phyloP scores from a whole-genome alignment of 2,329 filamentous ascomycete genomes.

The Neofusicoccum parvum region DNA sequence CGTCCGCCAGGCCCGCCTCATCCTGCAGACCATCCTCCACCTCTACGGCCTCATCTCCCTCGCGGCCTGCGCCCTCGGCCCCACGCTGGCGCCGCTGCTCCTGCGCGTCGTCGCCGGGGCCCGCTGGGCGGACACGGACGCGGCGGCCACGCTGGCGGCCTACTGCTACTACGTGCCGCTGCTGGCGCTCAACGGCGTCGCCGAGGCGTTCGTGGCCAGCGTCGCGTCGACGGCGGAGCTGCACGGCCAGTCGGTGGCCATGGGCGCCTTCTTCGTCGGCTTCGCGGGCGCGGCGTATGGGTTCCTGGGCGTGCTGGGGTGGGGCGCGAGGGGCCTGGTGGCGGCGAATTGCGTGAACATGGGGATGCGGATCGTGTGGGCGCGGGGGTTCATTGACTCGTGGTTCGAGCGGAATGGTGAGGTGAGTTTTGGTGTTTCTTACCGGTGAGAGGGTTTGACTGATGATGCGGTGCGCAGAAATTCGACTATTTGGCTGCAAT shows the following conservation, averaged over 20 bases:
- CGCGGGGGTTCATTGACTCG: slow-evolving; percentile 66
- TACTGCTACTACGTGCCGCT: slow-evolving; percentile 96
- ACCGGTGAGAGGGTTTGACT: background rate
- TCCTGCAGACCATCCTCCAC: slow-evolving; percentile 67
- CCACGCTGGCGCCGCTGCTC: slow-evolving; percentile 71
- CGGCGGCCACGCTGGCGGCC: slow-evolving; percentile 70
- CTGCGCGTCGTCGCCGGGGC: slow-evolving; percentile 75
- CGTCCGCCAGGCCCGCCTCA: slow-evolving; percentile 47
- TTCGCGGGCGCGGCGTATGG: slow-evolving; percentile 77
- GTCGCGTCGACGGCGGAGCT: slow-evolving; percentile 77
- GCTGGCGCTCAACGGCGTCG: slow-evolving; percentile 85
- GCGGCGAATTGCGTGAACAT: slow-evolving; percentile 90
- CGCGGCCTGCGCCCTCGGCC: slow-evolving; percentile 69
- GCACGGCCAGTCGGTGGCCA: slow-evolving; percentile 76
- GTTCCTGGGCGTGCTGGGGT: slow-evolving; percentile 67
- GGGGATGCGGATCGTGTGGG: slow-evolving; percentile 81
- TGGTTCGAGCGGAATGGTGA: slow-evolving; percentile 32
- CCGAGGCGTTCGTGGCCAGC: slow-evolving; percentile 89
- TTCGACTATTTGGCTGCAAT: slow-evolving; percentile 31
- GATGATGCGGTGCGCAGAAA: slow-evolving; percentile 21
- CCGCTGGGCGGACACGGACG: slow-evolving; percentile 74
- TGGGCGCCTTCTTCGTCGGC: slow-evolving; percentile 75
- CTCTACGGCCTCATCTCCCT: slow-evolving; percentile 75
- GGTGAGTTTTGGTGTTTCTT: background rate
- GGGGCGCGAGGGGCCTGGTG: slow-evolving; percentile 81